Conservation (phyloP, 805 yeast genomes). For the Schizosaccharomyces japonicus region DNA sequence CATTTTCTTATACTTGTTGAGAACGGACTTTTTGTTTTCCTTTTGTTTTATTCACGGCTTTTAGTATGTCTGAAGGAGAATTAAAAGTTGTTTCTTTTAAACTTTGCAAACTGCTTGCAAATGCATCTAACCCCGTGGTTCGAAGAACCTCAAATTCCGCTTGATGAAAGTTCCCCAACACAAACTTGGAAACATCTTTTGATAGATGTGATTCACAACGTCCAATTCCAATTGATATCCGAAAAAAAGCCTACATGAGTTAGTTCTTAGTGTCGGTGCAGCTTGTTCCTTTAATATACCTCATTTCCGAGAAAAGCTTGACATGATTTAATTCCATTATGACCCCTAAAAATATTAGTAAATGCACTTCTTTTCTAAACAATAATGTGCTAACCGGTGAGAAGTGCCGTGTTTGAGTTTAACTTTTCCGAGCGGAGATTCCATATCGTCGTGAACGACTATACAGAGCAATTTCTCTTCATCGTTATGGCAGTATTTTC, state of each 20-base stretch:
- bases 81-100: not conserved
- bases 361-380: not conserved
- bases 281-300: not conserved
- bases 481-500: not conserved
- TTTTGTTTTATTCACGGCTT: too few relatives aligned
- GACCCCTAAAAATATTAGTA: not conserved
- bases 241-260: not conserved
- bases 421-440: not conserved
- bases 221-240: not conserved
- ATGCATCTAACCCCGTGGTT: not conserved
- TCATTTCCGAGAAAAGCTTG: not conserved
- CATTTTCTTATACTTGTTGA: too few relatives aligned
- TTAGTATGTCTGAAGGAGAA: too few relatives aligned
- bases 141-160: not conserved
- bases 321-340: not conserved
- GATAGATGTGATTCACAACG: not conserved
- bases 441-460: constrained; percentile 1
- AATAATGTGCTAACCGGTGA: not conserved
- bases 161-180: not conserved
- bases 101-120: not conserved
- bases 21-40: too few relatives aligned
- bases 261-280: not conserved
- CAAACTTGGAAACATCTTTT: not conserved
- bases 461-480: not conserved
- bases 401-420: not conserved